Evolutionary conservation across 306 rosid genomes (phyloP).

Genomic region (Prunus mira): DNA sequence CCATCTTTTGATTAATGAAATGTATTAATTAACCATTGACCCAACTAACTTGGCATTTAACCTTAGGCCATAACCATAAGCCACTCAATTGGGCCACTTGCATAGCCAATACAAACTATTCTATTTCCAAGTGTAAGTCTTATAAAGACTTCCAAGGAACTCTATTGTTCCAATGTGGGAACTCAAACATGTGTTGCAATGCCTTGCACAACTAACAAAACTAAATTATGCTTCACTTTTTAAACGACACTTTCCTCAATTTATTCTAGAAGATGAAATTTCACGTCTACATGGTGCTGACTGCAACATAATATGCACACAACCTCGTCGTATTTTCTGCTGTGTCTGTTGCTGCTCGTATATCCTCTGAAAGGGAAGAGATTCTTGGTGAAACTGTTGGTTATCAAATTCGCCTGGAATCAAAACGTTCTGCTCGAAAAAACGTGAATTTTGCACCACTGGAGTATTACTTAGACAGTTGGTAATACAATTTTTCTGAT

Average conservation of each 20-base stretch:
- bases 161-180: no score
- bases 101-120: no score
- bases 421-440: conserved; percentile 62
- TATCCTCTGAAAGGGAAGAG: conserved; percentile 91
- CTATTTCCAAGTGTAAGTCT: no score
- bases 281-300: conserved; percentile 66
- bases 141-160: no score
- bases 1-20: no score
- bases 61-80: no score
- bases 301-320: conserved; percentile 87
- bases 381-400: conserved; percentile 87
- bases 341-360: conserved; percentile 90
- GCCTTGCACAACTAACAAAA: no score
- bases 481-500: conserved; percentile 45
- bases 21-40: no score
- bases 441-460: conserved; percentile 88
- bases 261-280: conserved; percentile 84
- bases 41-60: no score
- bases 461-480: conserved; percentile 89
- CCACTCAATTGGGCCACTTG: no score
- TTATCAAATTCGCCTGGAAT: conserved; percentile 90
- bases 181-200: no score
- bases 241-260: conserved; percentile 46
- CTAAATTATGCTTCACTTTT: no score
- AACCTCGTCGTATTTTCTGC: conserved; percentile 98